Evolutionary conservation across 768 basidiomycete species (phyloP).

Genomic region (Tephrocybe sp.): DNA sequence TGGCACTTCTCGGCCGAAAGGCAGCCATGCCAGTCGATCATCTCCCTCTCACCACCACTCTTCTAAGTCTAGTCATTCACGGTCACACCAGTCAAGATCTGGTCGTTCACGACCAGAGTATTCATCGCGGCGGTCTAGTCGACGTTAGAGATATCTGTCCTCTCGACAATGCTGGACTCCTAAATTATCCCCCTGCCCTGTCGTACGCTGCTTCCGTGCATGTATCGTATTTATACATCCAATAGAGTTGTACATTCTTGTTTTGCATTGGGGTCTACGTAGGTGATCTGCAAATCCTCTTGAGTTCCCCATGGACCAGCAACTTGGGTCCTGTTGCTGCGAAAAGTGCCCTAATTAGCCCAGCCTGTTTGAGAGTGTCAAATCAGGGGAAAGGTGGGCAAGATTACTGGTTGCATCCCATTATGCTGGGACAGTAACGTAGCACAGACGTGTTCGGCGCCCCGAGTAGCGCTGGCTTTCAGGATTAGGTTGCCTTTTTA

Average conservation of each 20-base stretch:
- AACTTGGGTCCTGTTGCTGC: too few relatives aligned
- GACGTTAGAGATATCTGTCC: constrained; percentile 6
- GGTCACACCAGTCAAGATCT: not conserved
- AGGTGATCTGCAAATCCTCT: not conserved
- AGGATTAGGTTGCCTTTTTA: too few relatives aligned
- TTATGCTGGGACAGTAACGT: too few relatives aligned
- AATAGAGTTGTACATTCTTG: not conserved
- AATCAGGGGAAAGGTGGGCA: too few relatives aligned
- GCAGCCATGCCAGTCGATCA: constrained; percentile 7
- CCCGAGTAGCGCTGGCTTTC: too few relatives aligned
- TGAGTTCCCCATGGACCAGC: too few relatives aligned
- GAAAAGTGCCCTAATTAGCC: too few relatives aligned
- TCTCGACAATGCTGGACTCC: not conserved
- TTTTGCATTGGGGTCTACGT: not conserved
- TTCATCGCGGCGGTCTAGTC: constrained; percentile 10
- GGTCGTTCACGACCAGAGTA: constrained; percentile 8
- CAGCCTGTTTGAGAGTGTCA: too few relatives aligned
- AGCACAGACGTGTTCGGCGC: too few relatives aligned
- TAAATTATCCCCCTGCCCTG: not conserved
- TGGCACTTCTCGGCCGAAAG: constrained; percentile 10
- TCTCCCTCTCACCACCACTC: too few relatives aligned
- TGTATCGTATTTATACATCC: not conserved
- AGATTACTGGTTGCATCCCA: too few relatives aligned
- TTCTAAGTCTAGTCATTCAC: not conserved
- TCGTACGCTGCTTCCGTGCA: not conserved